phyloP scores from a whole-genome alignment of 2,329 filamentous ascomycete species.

The Pseudocercospora cruenta region DNA sequence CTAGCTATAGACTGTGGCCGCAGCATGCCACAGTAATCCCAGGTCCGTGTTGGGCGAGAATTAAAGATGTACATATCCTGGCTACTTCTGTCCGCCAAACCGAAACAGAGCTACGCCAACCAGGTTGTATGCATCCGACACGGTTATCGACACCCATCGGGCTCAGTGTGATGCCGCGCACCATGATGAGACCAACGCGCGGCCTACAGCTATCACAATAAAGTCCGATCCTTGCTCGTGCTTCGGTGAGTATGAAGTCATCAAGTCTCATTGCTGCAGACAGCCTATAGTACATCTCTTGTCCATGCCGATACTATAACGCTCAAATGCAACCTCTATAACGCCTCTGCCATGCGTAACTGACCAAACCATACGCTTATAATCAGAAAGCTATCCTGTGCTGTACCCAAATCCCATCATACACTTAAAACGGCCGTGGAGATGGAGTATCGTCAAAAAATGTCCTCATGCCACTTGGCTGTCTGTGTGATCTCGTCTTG shows the following conservation, averaged over 20 bases:
- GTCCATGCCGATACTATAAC: not conserved
- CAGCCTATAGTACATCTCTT: not conserved
- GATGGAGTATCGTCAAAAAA: conserved; percentile 1
- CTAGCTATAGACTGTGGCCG: not conserved
- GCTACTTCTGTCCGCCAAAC: too few species aligned
- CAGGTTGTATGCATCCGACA: not conserved
- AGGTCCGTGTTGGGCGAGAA: not conserved
- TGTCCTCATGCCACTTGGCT: not conserved
- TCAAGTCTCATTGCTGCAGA: not conserved
- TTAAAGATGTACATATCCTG: too few species aligned
- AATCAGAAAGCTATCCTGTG: not conserved
- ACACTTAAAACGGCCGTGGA: not conserved
- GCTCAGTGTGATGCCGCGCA: not conserved
- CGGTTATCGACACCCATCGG: not conserved
- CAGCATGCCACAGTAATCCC: not conserved
- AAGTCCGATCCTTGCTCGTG: not conserved
- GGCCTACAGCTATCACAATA: not conserved
- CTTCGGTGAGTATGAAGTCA: not conserved
- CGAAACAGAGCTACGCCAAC: not conserved
- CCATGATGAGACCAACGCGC: not conserved
- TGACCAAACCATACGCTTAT: not conserved
- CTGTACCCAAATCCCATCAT: not conserved
- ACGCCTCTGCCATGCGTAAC: not conserved
- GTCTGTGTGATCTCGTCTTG: not conserved
- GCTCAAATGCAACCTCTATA: not conserved